Percentiles rank a stretch among this genome's conserved stretches.
phyloP scores from a whole-genome alignment of 1,284 basidiomycete genomes.

The Boletus semigastroideus region DNA sequence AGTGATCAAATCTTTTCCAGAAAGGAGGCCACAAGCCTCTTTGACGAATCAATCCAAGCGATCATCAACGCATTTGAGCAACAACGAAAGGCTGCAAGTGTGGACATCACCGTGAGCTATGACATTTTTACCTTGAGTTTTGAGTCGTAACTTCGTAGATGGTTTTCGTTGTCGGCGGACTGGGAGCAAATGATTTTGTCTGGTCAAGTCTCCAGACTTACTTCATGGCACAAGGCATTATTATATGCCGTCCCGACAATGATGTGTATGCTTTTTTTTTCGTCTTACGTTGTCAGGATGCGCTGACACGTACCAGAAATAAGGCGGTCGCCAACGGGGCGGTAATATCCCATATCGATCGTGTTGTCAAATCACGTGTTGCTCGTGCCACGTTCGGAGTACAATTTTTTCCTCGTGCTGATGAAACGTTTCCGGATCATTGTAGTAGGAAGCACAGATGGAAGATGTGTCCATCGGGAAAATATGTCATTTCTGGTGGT shows the following conservation, averaged over 20 bases:
- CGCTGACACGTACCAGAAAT: neutral
- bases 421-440: too few relatives aligned
- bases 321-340: constrained; percentile 2
- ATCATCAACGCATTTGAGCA: constrained; percentile 2
- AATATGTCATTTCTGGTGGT: neutral
- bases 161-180: neutral
- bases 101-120: constrained; percentile 1
- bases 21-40: neutral
- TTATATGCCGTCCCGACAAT: neutral
- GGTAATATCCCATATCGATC: neutral
- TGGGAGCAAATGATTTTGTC: constrained; percentile 1
- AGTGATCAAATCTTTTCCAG: neutral
- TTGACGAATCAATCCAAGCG: neutral
- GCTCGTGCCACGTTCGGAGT: too few relatives aligned
- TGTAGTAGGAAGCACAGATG: too few relatives aligned
- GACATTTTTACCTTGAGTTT: too few relatives aligned
- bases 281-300: neutral
- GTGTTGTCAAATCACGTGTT: neutral
- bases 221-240: neutral
- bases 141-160: too few relatives aligned
- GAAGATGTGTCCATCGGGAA: too few relatives aligned
- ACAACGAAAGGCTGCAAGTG: neutral
- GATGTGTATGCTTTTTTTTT: neutral
- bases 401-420: too few relatives aligned
- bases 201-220: constrained; percentile 1